Conservation (phyloP, 2,329 filamentous ascomycete species). For the Triangularia setosa region DNA sequence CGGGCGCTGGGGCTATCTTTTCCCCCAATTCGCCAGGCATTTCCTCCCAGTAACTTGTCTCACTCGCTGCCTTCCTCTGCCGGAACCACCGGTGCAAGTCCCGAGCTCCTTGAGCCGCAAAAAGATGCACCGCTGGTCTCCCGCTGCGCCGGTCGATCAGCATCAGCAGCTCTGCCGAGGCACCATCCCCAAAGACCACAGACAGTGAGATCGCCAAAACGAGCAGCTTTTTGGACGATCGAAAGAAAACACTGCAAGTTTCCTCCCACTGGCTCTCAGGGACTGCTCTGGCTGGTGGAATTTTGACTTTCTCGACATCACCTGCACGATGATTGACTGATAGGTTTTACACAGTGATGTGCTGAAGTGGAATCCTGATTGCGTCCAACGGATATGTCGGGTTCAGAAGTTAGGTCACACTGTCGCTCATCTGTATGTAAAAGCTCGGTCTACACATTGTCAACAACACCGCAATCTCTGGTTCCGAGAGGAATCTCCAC, state of each 20-base stretch:
- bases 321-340: too few relatives aligned
- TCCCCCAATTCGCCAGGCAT: neutral
- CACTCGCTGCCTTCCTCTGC: neutral
- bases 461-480: neutral
- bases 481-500: neutral
- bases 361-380: neutral
- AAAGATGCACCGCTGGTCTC: neutral
- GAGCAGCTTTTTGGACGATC: neutral
- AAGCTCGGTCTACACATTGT: neutral
- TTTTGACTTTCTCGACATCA: neutral
- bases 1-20: neutral
- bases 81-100: neutral
- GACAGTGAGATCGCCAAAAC: neutral
- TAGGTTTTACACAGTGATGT: neutral
- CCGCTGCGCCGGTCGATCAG: neutral
- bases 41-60: neutral
- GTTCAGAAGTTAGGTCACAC: neutral
- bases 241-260: neutral
- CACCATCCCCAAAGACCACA: neutral
- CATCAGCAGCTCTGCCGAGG: neutral
- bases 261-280: neutral
- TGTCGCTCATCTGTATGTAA: neutral
- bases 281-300: neutral
- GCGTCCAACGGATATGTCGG: neutral
- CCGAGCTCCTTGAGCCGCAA: neutral